Evolutionary conservation across 805 yeast species (phyloP).

Genomic region (Saccharomycopsis sp.): DNA sequence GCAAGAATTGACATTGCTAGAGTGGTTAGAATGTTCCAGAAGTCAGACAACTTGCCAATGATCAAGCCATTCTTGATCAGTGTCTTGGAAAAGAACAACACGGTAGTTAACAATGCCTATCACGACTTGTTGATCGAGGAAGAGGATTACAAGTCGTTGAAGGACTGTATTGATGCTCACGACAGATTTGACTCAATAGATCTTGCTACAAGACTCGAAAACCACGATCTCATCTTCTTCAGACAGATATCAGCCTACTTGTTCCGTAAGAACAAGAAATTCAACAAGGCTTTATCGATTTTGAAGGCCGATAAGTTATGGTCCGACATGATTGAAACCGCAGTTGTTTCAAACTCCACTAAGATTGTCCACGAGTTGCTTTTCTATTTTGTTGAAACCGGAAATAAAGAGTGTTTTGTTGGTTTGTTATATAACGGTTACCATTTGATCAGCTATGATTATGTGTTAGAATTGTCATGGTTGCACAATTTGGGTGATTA

Average conservation of each 20-base stretch:
- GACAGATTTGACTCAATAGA: constrained; percentile 91
- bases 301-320: constrained; percentile 89
- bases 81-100: constrained; percentile 82
- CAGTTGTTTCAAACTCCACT: constrained; percentile 68
- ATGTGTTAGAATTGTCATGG: constrained; percentile 88
- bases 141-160: constrained; percentile 87
- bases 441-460: constrained; percentile 64
- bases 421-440: constrained; percentile 86
- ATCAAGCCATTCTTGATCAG: constrained; percentile 92
- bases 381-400: constrained; percentile 91
- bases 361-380: constrained; percentile 86
- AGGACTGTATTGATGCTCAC: constrained; percentile 79
- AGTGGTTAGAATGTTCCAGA: constrained; percentile 89
- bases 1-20: constrained; percentile 92
- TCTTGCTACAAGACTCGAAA: constrained; percentile 87
- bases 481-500: constrained; percentile 64
- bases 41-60: constrained; percentile 92
- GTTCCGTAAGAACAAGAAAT: constrained; percentile 91
- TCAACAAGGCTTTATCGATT: constrained; percentile 80
- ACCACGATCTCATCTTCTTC: constrained; percentile 85
- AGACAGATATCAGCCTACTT: constrained; percentile 93
- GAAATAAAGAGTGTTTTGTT: constrained; percentile 90
- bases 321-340: constrained; percentile 91
- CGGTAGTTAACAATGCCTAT: constrained; percentile 90
- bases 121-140: constrained; percentile 94